These are phyloP conservation scores for Terana coerulea DNA, from an alignment of 768 basidiomycete genomes.

Conservation along the genomic window DNA sequence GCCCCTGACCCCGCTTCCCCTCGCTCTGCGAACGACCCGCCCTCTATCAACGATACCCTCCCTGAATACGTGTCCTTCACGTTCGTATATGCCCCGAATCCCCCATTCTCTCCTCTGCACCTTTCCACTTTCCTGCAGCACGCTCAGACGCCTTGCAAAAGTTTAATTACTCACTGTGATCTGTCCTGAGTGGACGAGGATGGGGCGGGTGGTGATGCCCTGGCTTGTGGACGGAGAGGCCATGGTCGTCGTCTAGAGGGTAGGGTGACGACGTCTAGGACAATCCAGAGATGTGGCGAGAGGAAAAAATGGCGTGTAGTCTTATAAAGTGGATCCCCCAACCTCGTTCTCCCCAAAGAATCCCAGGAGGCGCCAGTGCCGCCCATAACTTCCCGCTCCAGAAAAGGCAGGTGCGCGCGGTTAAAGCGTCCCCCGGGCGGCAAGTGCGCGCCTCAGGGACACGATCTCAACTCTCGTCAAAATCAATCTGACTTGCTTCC, in stretches of 20 bases:
- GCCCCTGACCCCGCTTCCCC: no score
- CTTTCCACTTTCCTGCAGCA: neutral
- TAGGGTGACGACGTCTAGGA: constrained; percentile 14
- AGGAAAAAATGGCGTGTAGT: constrained; percentile 2
- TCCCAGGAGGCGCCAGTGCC: neutral
- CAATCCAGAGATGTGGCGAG: constrained; percentile 12
- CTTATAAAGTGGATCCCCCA: constrained; percentile 14
- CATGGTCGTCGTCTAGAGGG: constrained; percentile 11
- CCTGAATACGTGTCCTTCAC: neutral
- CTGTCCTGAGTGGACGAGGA: constrained; percentile 28
- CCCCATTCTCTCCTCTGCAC: neutral
- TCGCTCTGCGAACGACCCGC: no score
- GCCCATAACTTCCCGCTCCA: neutral
- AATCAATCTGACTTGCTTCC: no score
- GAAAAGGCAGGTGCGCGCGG: neutral
- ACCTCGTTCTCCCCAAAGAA: constrained; percentile 13
- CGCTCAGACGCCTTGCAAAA: no score
- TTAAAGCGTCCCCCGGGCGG: neutral
- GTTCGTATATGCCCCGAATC: neutral
- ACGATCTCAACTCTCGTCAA: neutral
- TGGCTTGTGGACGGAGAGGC: constrained; percentile 14
- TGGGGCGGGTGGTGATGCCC: constrained; percentile 26
- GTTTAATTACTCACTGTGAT: constrained; percentile 30
- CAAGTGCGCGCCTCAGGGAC: neutral
- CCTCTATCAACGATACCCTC: no score